These are phyloP conservation scores for Coccomyxa sp. DNA, from an alignment of 139 green algal species.

Conservation along the genomic window DNA sequence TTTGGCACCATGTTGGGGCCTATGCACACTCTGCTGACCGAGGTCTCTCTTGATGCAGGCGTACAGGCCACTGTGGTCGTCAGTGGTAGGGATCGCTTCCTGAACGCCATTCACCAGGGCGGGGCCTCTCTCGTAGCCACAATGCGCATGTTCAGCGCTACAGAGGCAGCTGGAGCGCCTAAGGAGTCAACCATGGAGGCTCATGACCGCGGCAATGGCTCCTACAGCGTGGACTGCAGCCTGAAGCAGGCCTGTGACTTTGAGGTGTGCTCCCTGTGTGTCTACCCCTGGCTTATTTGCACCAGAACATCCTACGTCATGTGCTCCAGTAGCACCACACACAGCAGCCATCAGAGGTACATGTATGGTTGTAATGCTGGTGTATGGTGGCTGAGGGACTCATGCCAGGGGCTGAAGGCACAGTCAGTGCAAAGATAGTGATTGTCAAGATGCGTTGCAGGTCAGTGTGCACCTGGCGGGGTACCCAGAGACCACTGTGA, in stretches of 20 bases:
- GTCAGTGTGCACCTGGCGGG: background rate
- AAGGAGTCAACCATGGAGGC: background rate
- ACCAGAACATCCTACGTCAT: too few relatives aligned
- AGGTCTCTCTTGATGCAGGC: constrained; percentile 4
- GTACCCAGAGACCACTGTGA: background rate
- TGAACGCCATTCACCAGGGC: constrained; percentile 3
- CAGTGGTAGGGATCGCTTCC: constrained; percentile 3
- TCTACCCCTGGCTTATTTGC: too few relatives aligned
- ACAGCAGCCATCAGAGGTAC: too few relatives aligned
- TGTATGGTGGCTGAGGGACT: too few relatives aligned
- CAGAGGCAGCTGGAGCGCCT: background rate
- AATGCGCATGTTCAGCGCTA: background rate
- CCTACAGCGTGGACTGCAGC: background rate
- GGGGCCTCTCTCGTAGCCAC: background rate
- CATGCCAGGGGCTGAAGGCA: too few relatives aligned
- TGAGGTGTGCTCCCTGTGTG: constrained; percentile 7
- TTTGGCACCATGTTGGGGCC: too few relatives aligned
- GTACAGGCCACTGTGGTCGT: background rate
- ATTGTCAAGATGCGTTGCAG: too few relatives aligned
- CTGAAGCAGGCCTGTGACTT: constrained; percentile 5
- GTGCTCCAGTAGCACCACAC: too few relatives aligned
- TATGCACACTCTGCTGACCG: too few relatives aligned
- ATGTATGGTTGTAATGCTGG: too few relatives aligned
- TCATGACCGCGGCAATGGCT: constrained; percentile 4
- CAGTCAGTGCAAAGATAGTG: too few relatives aligned